Conservation (phyloP, 352 stramenopile species). For the Phytopythium mirpurense region DNA sequence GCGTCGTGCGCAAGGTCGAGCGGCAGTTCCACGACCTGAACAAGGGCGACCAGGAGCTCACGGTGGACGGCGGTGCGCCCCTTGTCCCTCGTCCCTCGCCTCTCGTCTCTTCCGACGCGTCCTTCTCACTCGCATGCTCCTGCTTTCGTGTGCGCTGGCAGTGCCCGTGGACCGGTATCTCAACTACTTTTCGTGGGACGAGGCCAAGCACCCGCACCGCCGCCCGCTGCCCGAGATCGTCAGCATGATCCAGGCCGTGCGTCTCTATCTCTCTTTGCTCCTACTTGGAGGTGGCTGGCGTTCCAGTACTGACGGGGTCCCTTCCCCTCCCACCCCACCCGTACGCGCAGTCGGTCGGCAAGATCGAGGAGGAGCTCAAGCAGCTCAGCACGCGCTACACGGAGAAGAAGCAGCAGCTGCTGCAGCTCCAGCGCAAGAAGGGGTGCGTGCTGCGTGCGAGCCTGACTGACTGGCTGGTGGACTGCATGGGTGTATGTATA, state of each 20-base stretch:
- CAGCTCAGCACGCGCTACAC: conserved; percentile 90
- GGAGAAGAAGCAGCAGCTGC: conserved; percentile 91
- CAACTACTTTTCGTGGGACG: conserved; percentile 97
- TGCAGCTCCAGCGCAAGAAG: conserved; percentile 91
- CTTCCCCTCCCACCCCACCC: too few species aligned
- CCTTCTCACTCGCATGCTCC: too few species aligned
- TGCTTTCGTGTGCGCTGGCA: too few species aligned
- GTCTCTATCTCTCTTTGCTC: too few species aligned
- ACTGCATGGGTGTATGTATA: too few species aligned
- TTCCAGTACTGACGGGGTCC: too few species aligned
- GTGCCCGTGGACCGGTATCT: conserved; percentile 94
- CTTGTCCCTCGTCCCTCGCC: too few species aligned
- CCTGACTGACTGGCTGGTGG: too few species aligned
- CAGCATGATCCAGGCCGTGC: conserved; percentile 89
- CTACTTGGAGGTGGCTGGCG: too few species aligned
- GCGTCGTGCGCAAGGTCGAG: conserved; percentile 96
- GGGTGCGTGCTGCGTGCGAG: conserved; percentile 48
- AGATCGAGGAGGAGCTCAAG: conserved; percentile 97
- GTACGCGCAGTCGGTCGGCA: conserved; percentile 76
- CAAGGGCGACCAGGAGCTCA: conserved; percentile 78
- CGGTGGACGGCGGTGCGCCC: conserved; percentile 67
- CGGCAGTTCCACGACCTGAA: conserved; percentile 94
- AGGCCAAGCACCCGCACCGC: conserved; percentile 96
- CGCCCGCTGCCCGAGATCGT: conserved; percentile 96
- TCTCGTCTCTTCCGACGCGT: neutral